A percentile compares a stretch with the other conserved stretches of the same genome.
Conservation (phyloP, 495 filamentous ascomycete species). For the Xylaria telfairii region DNA sequence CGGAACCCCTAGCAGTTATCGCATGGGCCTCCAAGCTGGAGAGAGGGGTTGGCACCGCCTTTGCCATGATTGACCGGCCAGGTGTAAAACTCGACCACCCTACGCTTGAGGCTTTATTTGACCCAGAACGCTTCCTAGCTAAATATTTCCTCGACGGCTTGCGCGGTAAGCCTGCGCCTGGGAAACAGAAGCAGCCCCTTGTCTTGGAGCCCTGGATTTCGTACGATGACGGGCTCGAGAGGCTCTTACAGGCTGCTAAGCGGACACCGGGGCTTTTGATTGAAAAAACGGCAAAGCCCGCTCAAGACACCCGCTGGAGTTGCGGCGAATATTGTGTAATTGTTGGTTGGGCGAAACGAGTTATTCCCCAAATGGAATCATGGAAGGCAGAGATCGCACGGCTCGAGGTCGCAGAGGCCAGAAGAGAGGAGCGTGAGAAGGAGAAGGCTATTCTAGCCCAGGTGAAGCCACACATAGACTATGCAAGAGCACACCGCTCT, state of each 20-base stretch:
- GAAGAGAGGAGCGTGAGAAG: constrained; percentile 18
- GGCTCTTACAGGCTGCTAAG: neutral
- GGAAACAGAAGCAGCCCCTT: constrained; percentile 22
- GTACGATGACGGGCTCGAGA: neutral
- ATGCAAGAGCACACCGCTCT: constrained; percentile 8
- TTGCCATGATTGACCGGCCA: constrained; percentile 6
- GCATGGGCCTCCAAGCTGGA: constrained; percentile 3
- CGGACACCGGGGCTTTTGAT: neutral
- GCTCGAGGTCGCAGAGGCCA: neutral
- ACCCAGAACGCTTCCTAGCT: constrained; percentile 28
- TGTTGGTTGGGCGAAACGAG: constrained; percentile 9
- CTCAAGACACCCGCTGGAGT: neutral
- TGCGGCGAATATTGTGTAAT: neutral
- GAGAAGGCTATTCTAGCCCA: constrained; percentile 17
- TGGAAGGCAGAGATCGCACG: neutral
- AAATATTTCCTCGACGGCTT: constrained; percentile 35
- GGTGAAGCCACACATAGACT: constrained; percentile 23
- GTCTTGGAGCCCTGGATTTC: neutral
- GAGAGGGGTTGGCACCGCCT: constrained; percentile 2
- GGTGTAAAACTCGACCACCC: constrained; percentile 15
- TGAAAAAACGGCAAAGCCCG: neutral
- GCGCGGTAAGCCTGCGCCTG: constrained; percentile 11
- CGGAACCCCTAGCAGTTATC: neutral
- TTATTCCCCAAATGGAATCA: neutral
- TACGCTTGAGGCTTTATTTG: constrained; percentile 19